Evolutionary conservation across 805 yeast genomes (phyloP).

Genomic region (Blastobotrys parvus): DNA sequence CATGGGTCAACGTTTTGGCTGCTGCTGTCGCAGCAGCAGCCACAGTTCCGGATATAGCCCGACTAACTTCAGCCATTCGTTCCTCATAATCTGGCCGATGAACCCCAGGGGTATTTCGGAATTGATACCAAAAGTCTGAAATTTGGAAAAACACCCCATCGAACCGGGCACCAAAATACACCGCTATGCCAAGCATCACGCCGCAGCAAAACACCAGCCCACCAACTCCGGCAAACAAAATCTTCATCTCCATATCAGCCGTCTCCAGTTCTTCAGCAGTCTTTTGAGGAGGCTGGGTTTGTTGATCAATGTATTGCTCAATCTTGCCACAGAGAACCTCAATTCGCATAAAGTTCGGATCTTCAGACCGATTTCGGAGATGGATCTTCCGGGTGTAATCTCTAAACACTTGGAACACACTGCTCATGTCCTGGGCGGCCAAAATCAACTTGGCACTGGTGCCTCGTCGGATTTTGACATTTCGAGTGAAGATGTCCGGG

Average conservation of each 20-base stretch:
- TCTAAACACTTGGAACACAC: constrained; percentile 70
- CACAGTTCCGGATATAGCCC: not conserved
- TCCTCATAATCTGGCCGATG: not conserved
- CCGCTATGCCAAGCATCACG: constrained; percentile 21
- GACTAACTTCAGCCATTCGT: not conserved
- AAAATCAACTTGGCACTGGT: constrained; percentile 71
- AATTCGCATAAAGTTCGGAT: constrained; percentile 77
- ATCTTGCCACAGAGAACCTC: constrained; percentile 83
- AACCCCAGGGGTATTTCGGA: constrained; percentile 4
- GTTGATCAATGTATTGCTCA: constrained; percentile 70
- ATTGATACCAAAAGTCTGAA: constrained; percentile 4
- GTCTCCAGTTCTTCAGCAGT: constrained; percentile 8
- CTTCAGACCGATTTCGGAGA: constrained; percentile 66
- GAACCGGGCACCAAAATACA: constrained; percentile 23
- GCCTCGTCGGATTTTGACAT: constrained; percentile 88
- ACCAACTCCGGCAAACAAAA: constrained; percentile 15
- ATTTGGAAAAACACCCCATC: constrained; percentile 14
- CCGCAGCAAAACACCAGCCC: constrained; percentile 17
- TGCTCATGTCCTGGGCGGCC: constrained; percentile 62
- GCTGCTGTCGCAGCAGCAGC: not conserved
- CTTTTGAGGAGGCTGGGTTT: constrained; percentile 13
- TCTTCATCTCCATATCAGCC: constrained; percentile 11
- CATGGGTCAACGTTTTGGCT: no score
- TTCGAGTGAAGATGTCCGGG: constrained; percentile 54
- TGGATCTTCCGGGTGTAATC: constrained; percentile 68